These are phyloP conservation scores for Cadophora malorum DNA, from an alignment of 2,329 filamentous ascomycete species.

Conservation along the genomic window DNA sequence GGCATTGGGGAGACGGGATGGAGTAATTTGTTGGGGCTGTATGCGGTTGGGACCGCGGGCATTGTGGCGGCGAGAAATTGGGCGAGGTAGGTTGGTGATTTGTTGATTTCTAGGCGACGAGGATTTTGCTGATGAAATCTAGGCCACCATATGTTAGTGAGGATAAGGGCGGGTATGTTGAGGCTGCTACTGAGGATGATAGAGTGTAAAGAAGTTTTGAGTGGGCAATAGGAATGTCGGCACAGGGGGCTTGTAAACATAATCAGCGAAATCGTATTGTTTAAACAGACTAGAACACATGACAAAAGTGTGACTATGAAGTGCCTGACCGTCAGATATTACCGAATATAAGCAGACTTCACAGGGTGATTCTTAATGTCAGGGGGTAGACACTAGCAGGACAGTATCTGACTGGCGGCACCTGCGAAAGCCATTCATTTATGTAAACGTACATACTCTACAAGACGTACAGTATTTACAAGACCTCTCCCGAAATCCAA, in stretches of 20 bases:
- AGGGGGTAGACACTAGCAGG: too few relatives aligned
- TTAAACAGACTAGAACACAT: too few relatives aligned
- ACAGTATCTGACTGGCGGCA: too few relatives aligned
- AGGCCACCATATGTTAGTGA: conserved; percentile 37
- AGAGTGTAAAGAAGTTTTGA: background rate
- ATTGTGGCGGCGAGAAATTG: conserved; percentile 60
- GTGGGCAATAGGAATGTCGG: too few relatives aligned
- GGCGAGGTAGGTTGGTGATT: conserved; percentile 51
- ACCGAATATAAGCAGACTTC: too few relatives aligned
- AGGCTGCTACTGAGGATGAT: conserved; percentile 31
- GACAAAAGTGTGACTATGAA: too few relatives aligned
- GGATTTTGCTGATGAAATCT: conserved; percentile 25
- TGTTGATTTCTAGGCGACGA: background rate
- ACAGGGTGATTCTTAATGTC: too few relatives aligned
- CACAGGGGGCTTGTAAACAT: too few relatives aligned
- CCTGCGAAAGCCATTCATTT: conserved; percentile 1
- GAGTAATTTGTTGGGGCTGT: conserved; percentile 57
- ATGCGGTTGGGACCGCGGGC: conserved; percentile 57
- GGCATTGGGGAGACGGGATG: conserved; percentile 52
- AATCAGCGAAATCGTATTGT: too few relatives aligned
- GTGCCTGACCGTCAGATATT: too few relatives aligned
- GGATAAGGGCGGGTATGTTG: conserved; percentile 33
- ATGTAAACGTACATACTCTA: background rate
- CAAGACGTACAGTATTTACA: background rate
- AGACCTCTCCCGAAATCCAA: background rate